Conservation (phyloP, 1,284 basidiomycete species). For the Apiotrichum gracile region DNA sequence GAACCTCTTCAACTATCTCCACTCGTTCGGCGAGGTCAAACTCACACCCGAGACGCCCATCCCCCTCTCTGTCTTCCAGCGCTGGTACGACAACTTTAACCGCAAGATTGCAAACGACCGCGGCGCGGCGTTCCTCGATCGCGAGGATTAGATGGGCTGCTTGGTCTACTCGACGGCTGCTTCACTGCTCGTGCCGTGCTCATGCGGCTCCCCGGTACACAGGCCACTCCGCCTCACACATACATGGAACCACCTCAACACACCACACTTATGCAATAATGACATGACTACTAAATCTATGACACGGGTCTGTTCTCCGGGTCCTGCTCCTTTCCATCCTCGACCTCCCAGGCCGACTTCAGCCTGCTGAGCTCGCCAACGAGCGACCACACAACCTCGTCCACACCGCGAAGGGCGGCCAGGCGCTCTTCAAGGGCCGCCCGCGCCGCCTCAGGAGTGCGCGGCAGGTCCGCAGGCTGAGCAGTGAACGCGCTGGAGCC, state of each 20-base stretch:
- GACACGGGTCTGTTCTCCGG: no score
- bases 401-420: slow-evolving; percentile 66
- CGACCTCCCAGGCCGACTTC: slow-evolving; percentile 54
- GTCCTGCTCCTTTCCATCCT: slow-evolving; percentile 13
- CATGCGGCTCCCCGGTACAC: no score
- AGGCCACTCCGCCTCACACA: no score
- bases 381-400: slow-evolving; percentile 60
- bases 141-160: slow-evolving; percentile 49
- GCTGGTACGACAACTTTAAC: slow-evolving; percentile 75
- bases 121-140: slow-evolving; percentile 69
- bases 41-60: slow-evolving; percentile 59
- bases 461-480: background rate
- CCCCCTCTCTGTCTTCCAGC: slow-evolving; percentile 67
- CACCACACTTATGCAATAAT: no score
- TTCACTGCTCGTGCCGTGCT: no score
- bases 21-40: slow-evolving; percentile 59
- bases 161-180: no score
- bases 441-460: slow-evolving; percentile 36
- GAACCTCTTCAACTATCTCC: slow-evolving; percentile 71
- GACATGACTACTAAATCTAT: no score
- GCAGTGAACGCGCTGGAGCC: no score
- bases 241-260: no score
- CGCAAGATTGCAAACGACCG: slow-evolving; percentile 62
- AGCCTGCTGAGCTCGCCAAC: slow-evolving; percentile 69
- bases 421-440: slow-evolving; percentile 71